These are phyloP conservation scores for Herpetomonas tarakana DNA, from an alignment of 208 protist genomes.

Conservation along the genomic window DNA sequence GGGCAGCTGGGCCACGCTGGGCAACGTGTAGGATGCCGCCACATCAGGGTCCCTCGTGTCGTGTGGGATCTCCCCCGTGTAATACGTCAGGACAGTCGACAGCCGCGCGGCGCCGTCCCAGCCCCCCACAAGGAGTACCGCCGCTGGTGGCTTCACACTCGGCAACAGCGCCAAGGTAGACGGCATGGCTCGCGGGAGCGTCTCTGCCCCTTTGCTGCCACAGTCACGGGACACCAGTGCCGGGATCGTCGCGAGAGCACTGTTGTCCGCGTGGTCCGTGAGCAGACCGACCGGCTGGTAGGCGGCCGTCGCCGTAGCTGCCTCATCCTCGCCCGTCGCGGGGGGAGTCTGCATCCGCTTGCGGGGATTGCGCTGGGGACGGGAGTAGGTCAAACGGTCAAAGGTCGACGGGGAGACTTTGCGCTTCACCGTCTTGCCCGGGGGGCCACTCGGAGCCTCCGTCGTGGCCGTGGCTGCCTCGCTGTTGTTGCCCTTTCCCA, in stretches of 20 bases:
- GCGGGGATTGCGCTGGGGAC: not conserved
- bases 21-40: not conserved
- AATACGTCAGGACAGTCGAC: slow-evolving; percentile 19
- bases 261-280: not conserved
- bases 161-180: not conserved
- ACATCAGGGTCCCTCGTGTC: slow-evolving; percentile 5
- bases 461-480: not conserved
- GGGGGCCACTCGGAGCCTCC: not conserved
- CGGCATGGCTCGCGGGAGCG: not conserved
- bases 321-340: not conserved
- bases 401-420: not conserved
- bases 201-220: not conserved
- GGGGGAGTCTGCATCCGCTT: not conserved
- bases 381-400: not conserved
- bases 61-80: slow-evolving; percentile 14
- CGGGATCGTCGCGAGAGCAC: not conserved
- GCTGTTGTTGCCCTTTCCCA: slow-evolving; percentile 3
- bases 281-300: not conserved
- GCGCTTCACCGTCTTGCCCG: not conserved
- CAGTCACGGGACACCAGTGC: too few species aligned
- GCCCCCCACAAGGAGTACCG: slow-evolving; percentile 49
- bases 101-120: slow-evolving; percentile 44
- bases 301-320: too few species aligned
- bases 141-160: slow-evolving; percentile 12
- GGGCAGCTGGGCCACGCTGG: not conserved